Evolutionary conservation across 805 yeast genomes (phyloP).

Genomic region (Barnettozyma californica): DNA sequence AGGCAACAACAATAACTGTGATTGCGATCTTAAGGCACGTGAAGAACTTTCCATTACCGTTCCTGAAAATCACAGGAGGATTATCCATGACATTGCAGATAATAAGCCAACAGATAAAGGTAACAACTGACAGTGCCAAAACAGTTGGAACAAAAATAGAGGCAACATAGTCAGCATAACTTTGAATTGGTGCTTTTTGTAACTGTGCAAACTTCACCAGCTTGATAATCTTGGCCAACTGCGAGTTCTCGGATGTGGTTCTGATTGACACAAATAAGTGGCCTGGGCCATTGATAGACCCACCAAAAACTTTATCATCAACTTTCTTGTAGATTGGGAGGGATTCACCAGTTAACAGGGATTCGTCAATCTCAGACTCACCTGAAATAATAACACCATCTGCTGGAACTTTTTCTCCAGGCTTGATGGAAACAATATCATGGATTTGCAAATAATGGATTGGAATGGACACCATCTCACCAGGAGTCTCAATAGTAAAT

Average conservation of each 20-base stretch:
- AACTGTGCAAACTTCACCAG: slow-evolving; percentile 88
- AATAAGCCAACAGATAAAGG: slow-evolving; percentile 61
- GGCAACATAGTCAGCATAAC: slow-evolving; percentile 81
- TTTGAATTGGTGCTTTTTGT: slow-evolving; percentile 84
- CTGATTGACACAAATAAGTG: slow-evolving; percentile 63
- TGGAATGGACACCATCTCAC: slow-evolving; percentile 45
- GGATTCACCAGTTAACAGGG: slow-evolving; percentile 89
- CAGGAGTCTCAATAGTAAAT: slow-evolving; percentile 19
- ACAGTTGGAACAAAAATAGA: slow-evolving; percentile 81
- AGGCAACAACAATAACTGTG: slow-evolving; percentile 93
- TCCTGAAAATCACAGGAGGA: slow-evolving; percentile 46
- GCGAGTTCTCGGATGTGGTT: slow-evolving; percentile 76
- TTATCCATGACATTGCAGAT: slow-evolving; percentile 30
- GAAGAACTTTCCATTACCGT: slow-evolving; percentile 52
- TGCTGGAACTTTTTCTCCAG: slow-evolving; percentile 88
- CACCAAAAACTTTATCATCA: slow-evolving; percentile 76
- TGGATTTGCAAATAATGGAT: slow-evolving; percentile 72
- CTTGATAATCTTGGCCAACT: slow-evolving; percentile 78
- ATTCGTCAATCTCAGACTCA: slow-evolving; percentile 80
- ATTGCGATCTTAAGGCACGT: slow-evolving; percentile 76
- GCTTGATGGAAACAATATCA: slow-evolving; percentile 73
- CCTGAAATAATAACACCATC: slow-evolving; percentile 84
- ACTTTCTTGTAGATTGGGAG: slow-evolving; percentile 57
- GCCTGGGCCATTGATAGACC: slow-evolving; percentile 82
- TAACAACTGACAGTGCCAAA: slow-evolving; percentile 51